Evolutionary conservation across 257 asterid genomes (phyloP).

Genomic region (Parsonsia alboflavescens): DNA sequence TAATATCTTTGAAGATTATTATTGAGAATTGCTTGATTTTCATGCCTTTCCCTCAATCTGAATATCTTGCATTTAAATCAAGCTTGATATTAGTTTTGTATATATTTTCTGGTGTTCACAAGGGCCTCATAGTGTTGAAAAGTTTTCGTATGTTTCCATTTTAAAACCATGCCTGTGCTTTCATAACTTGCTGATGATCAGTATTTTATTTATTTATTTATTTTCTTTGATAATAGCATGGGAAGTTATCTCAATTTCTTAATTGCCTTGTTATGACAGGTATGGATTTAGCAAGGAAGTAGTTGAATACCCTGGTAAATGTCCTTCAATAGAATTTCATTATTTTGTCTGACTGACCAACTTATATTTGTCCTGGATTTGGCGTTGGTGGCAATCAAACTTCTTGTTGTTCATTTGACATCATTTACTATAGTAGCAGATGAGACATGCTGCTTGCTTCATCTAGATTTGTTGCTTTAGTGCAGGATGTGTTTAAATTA

Average conservation of each 20-base stretch:
- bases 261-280: slow-evolving; percentile 44
- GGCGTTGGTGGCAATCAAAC: not conserved
- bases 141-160: not conserved
- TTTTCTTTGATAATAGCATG: not conserved
- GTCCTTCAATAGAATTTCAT: not conserved
- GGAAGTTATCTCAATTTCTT: slow-evolving; percentile 13
- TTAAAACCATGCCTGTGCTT: not conserved
- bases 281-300: slow-evolving; percentile 84
- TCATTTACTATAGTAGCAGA: not conserved
- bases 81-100: not conserved
- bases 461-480: not conserved
- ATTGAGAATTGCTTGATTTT: not conserved
- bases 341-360: not conserved
- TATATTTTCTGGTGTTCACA: not conserved
- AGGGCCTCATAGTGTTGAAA: not conserved
- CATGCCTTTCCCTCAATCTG: not conserved
- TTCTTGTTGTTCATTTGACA: not conserved
- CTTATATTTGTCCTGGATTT: not conserved
- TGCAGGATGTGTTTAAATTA: not conserved
- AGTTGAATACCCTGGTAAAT: slow-evolving; percentile 89
- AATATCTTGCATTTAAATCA: not conserved
- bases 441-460: not conserved
- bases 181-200: not conserved
- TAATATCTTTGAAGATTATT: no score
- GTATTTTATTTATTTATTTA: not conserved